Conservation (phyloP, 306 rosid genomes). For the Lathyrus aphaca region DNA sequence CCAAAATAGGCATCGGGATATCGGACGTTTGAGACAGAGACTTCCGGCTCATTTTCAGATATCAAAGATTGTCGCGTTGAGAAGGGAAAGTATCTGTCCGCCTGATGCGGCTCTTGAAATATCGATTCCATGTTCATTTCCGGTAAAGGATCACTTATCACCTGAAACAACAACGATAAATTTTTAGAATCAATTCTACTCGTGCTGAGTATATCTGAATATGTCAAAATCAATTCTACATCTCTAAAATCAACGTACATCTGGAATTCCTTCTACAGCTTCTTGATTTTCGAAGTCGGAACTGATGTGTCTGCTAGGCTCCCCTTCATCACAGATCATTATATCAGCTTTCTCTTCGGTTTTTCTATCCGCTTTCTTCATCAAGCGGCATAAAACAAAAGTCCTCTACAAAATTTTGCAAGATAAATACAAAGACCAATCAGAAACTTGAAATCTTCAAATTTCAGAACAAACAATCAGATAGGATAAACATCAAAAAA, state of each 20-base stretch:
- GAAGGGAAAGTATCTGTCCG: background rate
- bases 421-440: constrained; percentile 7
- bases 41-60: background rate
- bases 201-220: background rate
- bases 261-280: background rate
- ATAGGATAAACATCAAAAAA: constrained; percentile 17
- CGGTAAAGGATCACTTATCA: background rate
- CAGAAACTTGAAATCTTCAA: background rate
- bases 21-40: background rate
- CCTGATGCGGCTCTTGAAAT: background rate
- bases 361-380: constrained; percentile 40
- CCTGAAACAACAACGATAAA: constrained; percentile 41
- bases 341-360: constrained; percentile 24
- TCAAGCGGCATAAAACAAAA: constrained; percentile 59
- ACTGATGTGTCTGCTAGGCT: constrained; percentile 31
- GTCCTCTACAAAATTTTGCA: constrained; percentile 47
- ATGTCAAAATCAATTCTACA: background rate
- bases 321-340: constrained; percentile 35
- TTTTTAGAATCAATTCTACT: background rate
- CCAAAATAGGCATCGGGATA: background rate
- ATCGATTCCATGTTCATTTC: constrained; percentile 6
- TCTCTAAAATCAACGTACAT: constrained; percentile 46
- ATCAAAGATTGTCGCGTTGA: background rate
- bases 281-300: constrained; percentile 29
- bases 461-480: background rate